Evolutionary conservation across 2,329 filamentous ascomycete genomes (phyloP).

Genomic region (Aureobasidium namibiae): DNA sequence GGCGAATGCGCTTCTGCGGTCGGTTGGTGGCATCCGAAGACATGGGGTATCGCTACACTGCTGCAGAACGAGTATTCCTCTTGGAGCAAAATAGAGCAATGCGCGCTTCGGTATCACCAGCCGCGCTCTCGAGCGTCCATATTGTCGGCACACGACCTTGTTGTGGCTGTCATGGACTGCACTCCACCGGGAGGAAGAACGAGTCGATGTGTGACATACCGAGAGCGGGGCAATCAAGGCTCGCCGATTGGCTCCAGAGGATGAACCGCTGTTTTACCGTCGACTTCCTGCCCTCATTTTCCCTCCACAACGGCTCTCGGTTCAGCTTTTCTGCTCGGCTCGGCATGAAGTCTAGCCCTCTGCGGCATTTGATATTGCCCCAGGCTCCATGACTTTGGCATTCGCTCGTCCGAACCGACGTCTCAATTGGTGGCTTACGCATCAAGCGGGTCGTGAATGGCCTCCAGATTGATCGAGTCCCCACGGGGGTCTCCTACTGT

Average conservation of each 20-base stretch:
- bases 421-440: not conserved
- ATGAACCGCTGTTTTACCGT: not conserved
- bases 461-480: not conserved
- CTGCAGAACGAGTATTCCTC: too few species aligned
- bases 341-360: not conserved
- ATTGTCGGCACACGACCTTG: not conserved
- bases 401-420: not conserved
- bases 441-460: not conserved
- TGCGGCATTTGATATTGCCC: not conserved
- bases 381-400: too few species aligned
- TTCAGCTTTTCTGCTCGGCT: not conserved
- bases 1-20: conserved; percentile 11
- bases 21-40: not conserved
- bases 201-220: not conserved
- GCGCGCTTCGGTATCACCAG: not conserved
- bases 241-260: not conserved
- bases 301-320: not conserved
- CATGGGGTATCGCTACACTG: not conserved
- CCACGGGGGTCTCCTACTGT: not conserved
- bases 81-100: not conserved
- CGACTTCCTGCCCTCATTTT: not conserved
- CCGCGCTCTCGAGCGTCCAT: not conserved
- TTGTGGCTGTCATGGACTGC: not conserved
- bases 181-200: not conserved
- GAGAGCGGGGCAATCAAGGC: not conserved